A percentile compares a stretch with the other conserved stretches of the same genome.
Evolutionary conservation across 2,329 filamentous ascomycete species (phyloP).

Genomic region (Cordyceps cicadae): DNA sequence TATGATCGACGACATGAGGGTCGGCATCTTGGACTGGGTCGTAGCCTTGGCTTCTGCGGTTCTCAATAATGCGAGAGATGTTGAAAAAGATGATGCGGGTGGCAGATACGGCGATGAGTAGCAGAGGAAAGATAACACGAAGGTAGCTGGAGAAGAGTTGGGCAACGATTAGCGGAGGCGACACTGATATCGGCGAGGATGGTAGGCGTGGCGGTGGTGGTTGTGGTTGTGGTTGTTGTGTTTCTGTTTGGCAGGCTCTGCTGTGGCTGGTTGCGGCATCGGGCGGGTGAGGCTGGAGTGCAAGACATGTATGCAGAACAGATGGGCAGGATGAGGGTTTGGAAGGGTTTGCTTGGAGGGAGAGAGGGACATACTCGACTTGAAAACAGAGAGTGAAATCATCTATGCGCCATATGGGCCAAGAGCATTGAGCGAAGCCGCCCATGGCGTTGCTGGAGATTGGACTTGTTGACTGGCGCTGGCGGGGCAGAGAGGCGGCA

Average conservation of each 20-base stretch:
- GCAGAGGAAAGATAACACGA: conserved; percentile 2
- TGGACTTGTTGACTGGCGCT: background rate
- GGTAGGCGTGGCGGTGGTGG: too few species aligned
- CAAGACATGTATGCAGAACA: background rate
- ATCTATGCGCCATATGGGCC: conserved; percentile 55
- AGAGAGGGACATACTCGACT: background rate
- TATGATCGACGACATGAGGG: conserved; percentile 30
- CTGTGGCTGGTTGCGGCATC: background rate
- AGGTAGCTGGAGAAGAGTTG: conserved; percentile 23
- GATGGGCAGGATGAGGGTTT: background rate
- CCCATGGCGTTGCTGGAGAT: conserved; percentile 22
- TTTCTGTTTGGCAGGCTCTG: background rate
- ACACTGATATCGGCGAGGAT: too few species aligned
- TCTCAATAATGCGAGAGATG: background rate
- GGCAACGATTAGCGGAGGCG: conserved; percentile 1
- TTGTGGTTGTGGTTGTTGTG: too few species aligned
- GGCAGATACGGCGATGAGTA: background rate
- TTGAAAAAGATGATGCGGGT: conserved; percentile 8
- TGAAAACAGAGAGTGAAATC: conserved; percentile 55
- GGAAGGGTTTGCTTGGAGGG: too few species aligned
- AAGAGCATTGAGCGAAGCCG: conserved; percentile 46
- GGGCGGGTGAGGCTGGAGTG: background rate
- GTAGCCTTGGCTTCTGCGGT: background rate
- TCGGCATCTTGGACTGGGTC: background rate
- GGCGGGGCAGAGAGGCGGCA: background rate